Evolutionary conservation across 345 rosid genomes (phyloP), one percentile per base, ranked within the genome.

Genomic region (Moricandia moricandioides): DNA sequence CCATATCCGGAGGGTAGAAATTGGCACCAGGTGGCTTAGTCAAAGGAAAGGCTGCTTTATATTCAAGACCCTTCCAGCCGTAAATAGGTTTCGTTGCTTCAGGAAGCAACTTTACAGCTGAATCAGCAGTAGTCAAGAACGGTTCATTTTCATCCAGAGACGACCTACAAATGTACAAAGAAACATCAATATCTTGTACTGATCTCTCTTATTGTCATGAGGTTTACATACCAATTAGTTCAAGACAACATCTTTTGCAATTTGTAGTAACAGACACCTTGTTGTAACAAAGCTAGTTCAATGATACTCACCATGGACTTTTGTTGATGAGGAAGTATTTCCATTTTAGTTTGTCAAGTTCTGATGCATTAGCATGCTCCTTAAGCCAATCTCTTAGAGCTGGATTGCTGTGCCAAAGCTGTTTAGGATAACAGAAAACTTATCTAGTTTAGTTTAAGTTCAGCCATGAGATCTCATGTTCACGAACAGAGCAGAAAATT

Each of bases 1-100:
- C 91, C 97, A 94, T 88, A 78, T 94, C 98, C 6, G 96, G 87
- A 67, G 97, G 97, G 67, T 94, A 91, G 73, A 91, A 94, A 81
- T 91, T 94, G 43, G 89, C 96, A 69, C 96, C 93, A 54, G 93
- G 91, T 52, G 98, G 98, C 78, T 88, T 88, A 56, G 8, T 77
- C 74, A 73, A 13, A 16, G 98, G 98, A 85, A 91, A 91, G 60
- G 96, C 91, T 52, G 84, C 87, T 81, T 82, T 91, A 77, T 88
- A 91, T 78, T 89, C 91, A 52, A 94, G 80, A 59, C 98, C 98
- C 85, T 86, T 89, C 98, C 98, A 94, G 74, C 95, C 93, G 65
- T 78, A 45, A 65, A 89, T 77, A 45, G 84, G 70, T 79, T 81
- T 91, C 2, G 91, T 80, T 59, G 96, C 93, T 68, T 84, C 75